Base-by-base conservation (phyloP, 192 early-diverging fungal genomes). In the Phycomyces blakesleeanus region DNA sequence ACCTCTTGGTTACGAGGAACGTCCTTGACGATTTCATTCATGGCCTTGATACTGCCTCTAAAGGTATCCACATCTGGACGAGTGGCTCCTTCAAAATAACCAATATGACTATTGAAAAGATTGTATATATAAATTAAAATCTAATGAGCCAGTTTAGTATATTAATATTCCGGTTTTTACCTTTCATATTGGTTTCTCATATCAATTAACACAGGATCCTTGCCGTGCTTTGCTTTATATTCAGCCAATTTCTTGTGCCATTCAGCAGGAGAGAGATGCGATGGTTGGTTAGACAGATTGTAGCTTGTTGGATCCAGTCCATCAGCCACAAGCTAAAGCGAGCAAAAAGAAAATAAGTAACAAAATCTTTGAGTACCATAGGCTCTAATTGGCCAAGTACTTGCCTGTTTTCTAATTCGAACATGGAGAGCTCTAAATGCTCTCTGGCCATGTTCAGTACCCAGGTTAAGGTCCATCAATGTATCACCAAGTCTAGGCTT, bases 111-210 rank as follows among this genome's bases (percentile, higher is more conserved):
- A 47, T 47, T n/a, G 44, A 47, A 47, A 34, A 34, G 7, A 34
- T 34, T 34, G 29, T 34, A n/a, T n/a, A n/a, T n/a, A n/a, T n/a
- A 7, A 34, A 5, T 34, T 47, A 12, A 47, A 11, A 7, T 47
- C 12, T 11, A 47, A 47, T 47, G 44, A 12, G 11, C 5, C 12
- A 7, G 2, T 14, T 14, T 11, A 7, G 3, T 47, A n/a, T 12
- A 47, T 6, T 7, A 34, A 2, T 34, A 5, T 34, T n/a, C 11
- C 11, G 2, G 16, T 2, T 50, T 55, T 55, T 76, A 76, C 80
- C 76, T 80, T 69, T 92, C 90, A 67, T 92, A 92, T 34, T 81
- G 81, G 64, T 92, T 92, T 55, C 90, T 82, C 89, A 92, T 90
- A 57, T 92, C 90, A 20, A 92, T 81, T 16, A 92, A 51, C 22